These are phyloP conservation scores for Pseudopediastrum boryanum DNA, from an alignment of 139 green algal genomes.

Conservation along the genomic window DNA sequence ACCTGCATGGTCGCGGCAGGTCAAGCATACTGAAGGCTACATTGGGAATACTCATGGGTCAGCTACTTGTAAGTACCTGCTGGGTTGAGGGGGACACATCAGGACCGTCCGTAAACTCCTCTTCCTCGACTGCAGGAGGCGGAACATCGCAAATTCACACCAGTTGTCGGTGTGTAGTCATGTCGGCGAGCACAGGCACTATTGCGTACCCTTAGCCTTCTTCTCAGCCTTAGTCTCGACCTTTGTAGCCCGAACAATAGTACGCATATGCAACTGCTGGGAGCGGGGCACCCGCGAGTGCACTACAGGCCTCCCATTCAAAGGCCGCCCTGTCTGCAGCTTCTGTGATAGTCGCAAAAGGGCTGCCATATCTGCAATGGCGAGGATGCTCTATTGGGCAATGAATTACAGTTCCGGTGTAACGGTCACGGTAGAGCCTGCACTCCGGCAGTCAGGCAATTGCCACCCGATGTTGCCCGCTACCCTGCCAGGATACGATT, in stretches of 20 bases:
- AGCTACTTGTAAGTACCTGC: conserved; percentile 38
- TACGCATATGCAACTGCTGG: no score
- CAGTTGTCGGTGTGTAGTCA: background rate
- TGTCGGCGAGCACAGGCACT: background rate
- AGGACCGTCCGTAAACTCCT: conserved; percentile 45
- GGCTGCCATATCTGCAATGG: no score
- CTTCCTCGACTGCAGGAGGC: conserved; percentile 31
- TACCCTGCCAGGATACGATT: no score
- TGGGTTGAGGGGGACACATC: conserved; percentile 48
- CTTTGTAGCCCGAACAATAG: conserved; percentile 20
- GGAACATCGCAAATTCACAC: background rate
- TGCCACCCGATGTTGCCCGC: no score
- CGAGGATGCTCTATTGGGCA: no score
- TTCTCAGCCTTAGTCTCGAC: conserved; percentile 36
- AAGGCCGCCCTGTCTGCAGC: no score
- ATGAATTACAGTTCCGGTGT: no score
- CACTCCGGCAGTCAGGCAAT: no score
- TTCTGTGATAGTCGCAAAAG: no score
- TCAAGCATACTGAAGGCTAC: background rate
- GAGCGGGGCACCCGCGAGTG: no score
- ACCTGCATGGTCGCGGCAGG: conserved; percentile 62
- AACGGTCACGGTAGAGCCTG: no score
- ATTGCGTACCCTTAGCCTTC: conserved; percentile 31
- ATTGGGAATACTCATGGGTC: background rate
- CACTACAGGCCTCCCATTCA: no score